Base-by-base conservation (phyloP, 78 protist species). In the Guillardia theta region DNA sequence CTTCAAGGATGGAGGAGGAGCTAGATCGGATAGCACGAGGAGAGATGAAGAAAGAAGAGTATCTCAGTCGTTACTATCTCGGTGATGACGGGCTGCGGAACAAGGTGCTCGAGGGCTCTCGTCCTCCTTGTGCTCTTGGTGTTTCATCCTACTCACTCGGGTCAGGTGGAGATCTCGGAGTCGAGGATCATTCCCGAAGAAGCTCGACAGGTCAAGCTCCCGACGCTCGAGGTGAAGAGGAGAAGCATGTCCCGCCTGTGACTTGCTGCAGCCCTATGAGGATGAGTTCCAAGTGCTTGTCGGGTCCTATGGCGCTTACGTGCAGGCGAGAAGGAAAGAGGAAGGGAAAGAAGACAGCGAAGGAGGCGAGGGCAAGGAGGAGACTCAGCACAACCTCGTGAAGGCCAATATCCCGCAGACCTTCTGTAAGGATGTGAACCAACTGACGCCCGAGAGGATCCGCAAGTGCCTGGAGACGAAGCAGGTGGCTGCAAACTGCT, bases 291-390 rank as follows among this genome's bases (percentile, higher is more conserved):
- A 5, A 12, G 46, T 76, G 46, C 88, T 41, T 15, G 36, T 39
- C 15, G 92, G 62, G 30, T 30, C n/a, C 45, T 83, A 46, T 22
- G 92, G 92, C 39, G 41, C 92, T 21, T 83, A 83, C 62, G 92
- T 33, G 92, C 92, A 83, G 92, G 22, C 9, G 83, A 36, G 33
- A 6, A 53, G 62, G 12, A 18, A 18, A 18, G 78, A 22, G 37
- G 39, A 0, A 15, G 83, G 62, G 62, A n/a, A n/a, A n/a, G n/a
- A n/a, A n/a, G n/a, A n/a, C n/a, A n/a, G 62, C 18, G 62, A 18
- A 18, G 62, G 62, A 18, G 62, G 62, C 33, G 62, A 12, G 62
- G 83, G 41, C 10, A 15, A 36, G 83, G 15, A 36, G 83, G 83
- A 43, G n/a, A 12, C 12, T 15, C 46, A 70, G 41, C 22, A 12